Percentiles rank a stretch among this genome's conserved stretches.
Evolutionary conservation across 2,329 filamentous ascomycete species (phyloP).

Genomic region (Penicillium sp.): DNA sequence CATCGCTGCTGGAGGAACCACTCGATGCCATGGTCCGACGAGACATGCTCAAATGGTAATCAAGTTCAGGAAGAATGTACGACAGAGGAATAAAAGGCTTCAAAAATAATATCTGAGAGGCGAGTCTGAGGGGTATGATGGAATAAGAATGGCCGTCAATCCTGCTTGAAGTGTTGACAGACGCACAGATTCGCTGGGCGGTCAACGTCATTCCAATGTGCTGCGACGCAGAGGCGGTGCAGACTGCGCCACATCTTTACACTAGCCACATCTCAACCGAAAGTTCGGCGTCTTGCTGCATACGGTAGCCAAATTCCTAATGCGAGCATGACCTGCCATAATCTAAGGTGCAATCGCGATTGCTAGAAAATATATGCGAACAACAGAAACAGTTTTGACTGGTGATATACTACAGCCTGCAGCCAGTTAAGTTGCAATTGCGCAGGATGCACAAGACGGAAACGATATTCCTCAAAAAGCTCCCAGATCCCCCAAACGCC

Average conservation of each 20-base stretch:
- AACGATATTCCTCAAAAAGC: conserved; percentile 38
- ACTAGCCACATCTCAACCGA: conserved; percentile 24
- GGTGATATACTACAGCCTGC: conserved; percentile 33
- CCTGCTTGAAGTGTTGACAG: conserved; percentile 34
- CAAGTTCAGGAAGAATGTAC: conserved; percentile 7
- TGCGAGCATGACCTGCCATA: background rate
- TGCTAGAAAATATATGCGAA: conserved; percentile 1
- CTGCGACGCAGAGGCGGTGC: conserved; percentile 22
- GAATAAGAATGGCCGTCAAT: conserved; percentile 21
- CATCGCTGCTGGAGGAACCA: conserved; percentile 30
- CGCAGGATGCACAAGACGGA: conserved; percentile 38
- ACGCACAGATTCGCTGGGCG: conserved; percentile 32
- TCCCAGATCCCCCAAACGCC: conserved; percentile 45
- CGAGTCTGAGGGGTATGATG: conserved; percentile 14
- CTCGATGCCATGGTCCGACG: conserved; percentile 38
- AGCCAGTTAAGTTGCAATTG: conserved; percentile 31
- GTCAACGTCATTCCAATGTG: conserved; percentile 38
- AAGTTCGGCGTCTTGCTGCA: too few relatives aligned
- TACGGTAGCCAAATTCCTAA: background rate
- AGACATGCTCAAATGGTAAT: conserved; percentile 35
- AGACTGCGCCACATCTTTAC: conserved; percentile 25
- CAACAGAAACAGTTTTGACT: conserved; percentile 27
- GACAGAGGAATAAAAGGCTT: conserved; percentile 1
- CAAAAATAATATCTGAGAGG: conserved; percentile 7
- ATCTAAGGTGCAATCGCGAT: background rate